Evolutionary conservation across 1,284 basidiomycete genomes (phyloP), one percentile per base, ranked within the genome.

Genomic region (Lignosus rhinocerotis): DNA sequence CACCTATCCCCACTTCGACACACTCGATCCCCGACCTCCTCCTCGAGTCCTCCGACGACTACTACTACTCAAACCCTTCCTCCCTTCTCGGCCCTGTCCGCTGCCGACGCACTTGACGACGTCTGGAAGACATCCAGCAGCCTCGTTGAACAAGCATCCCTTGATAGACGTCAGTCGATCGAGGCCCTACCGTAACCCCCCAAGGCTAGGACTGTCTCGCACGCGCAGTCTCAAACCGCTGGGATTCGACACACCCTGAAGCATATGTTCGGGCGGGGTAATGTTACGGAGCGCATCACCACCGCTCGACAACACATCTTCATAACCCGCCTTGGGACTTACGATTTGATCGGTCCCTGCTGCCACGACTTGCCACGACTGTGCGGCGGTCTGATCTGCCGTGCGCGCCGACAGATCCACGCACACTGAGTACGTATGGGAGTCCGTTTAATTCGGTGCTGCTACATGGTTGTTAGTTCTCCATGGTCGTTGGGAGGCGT

Each of bases 261-360:
- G 42, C 31, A 33, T 14, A 17, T 25, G 12, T 12, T 52, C 51
- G 41, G 44, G 17, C 34, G 45, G 45, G 34, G n/a, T 14, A 54
- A 41, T 47, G 25, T 21, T 54, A 39, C 46, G 41, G 32, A 42
- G 36, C 36, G 53, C 17, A 48, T 34, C 39, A 44, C 17, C 30
- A 12, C 47, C 9, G 47, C 14, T 19, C n/a, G 53, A 48, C 43
- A 47, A 32, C 5, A 14, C 36, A 39, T 39, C 33, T 42, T 38
- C 42, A 16, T 56, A 25, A 16, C 55, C 21, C 19, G 42, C 17
- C 36, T 36, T 39, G 47, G 55, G 51, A n/a, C 36, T 14, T 39
- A 56, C 55, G 55, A 51, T 56, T 56, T 51, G 50, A 56, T 56
- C 55, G 55, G 55, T 51, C 16, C 3, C n/a, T 34, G 34, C 25